Conservation (phyloP, 73 alveolate genomes). For the Paramecium tetraurelia region DNA sequence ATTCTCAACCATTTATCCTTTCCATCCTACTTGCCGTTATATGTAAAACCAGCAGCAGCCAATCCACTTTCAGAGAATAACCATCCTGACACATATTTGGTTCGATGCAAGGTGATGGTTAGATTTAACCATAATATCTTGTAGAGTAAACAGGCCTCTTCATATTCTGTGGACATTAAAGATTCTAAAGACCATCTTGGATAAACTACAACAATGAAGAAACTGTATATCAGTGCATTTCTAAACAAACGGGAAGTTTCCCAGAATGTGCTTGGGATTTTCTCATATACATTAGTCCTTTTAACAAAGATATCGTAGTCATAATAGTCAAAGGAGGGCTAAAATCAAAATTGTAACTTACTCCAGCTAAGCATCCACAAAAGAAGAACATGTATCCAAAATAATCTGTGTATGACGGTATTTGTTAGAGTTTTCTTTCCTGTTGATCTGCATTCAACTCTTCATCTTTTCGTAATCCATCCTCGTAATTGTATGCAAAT, state of each 20-base stretch:
- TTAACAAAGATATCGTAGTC: constrained; percentile 81
- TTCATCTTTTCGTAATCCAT: constrained; percentile 49
- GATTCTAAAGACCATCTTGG: constrained; percentile 65
- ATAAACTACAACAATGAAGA: constrained; percentile 56
- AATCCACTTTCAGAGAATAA: constrained; percentile 45
- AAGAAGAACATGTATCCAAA: constrained; percentile 78
- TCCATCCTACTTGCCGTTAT: constrained; percentile 76
- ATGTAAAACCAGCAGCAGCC: constrained; percentile 69
- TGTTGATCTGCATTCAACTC: constrained; percentile 12
- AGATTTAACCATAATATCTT: constrained; percentile 70
- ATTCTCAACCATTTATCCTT: constrained; percentile 25
- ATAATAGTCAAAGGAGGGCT: constrained; percentile 88
- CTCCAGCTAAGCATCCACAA: constrained; percentile 84
- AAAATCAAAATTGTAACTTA: not conserved
- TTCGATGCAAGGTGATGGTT: constrained; percentile 64
- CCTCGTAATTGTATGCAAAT: constrained; percentile 47
- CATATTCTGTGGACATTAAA: constrained; percentile 76
- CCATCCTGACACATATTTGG: constrained; percentile 67
- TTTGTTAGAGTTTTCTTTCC: constrained; percentile 46
- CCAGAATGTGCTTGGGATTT: constrained; percentile 59
- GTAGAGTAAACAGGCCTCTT: constrained; percentile 38
- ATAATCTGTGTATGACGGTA: constrained; percentile 79
- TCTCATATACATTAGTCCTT: constrained; percentile 67
- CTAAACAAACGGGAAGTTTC: constrained; percentile 67
- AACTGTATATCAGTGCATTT: constrained; percentile 67